A percentile compares a stretch with the other conserved stretches of the same genome.
phyloP scores from a whole-genome alignment of 139 green algal species.

The Penium margaritaceum region DNA sequence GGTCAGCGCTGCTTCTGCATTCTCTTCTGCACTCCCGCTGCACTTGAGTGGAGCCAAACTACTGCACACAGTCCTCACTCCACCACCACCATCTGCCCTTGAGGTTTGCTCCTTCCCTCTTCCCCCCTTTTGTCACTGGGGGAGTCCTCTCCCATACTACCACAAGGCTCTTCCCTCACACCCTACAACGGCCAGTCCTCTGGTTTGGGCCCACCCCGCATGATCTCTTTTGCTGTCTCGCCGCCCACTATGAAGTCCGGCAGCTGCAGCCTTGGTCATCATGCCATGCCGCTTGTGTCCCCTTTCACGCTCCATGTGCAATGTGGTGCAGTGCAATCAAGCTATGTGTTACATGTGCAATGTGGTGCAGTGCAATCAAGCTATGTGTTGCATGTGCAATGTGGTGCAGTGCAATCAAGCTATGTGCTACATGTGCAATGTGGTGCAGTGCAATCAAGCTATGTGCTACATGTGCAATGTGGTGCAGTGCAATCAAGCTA shows the following conservation, averaged over 20 bases:
- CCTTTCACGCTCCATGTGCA: not conserved
- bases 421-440: no score
- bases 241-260: no score
- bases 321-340: no score
- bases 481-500: not conserved
- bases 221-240: not conserved
- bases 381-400: conserved; percentile 32
- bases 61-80: no score
- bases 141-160: not conserved
- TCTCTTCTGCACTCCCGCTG: not conserved
- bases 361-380: conserved; percentile 23
- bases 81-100: not conserved
- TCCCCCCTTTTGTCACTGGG: not conserved
- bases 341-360: no score
- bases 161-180: not conserved
- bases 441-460: no score
- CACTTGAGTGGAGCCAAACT: not conserved
- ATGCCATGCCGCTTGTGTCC: not conserved
- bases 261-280: not conserved
- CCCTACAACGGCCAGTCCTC: not conserved
- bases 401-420: no score
- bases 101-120: not conserved
- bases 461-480: no score
- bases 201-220: not conserved
- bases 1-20: conserved; percentile 8